A percentile compares a stretch with the other conserved stretches of the same genome.
These are phyloP conservation scores for Knoxia roxburghii DNA, from an alignment of 257 asterid species.

Conservation along the genomic window DNA sequence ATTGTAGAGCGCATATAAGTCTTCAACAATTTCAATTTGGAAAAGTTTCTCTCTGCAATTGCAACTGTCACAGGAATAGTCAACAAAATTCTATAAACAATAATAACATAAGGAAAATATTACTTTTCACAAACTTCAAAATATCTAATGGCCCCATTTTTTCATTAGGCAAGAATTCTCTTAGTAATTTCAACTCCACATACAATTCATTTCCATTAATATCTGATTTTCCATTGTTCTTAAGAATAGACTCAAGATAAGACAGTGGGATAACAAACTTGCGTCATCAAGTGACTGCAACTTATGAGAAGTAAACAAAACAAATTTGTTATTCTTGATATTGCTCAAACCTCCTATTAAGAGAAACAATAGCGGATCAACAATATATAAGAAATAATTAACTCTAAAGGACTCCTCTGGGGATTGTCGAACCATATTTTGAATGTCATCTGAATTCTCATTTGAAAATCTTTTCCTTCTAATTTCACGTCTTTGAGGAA, in stretches of 20 bases:
- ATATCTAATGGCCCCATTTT: too few relatives aligned
- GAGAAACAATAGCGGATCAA: neutral
- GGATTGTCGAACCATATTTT: neutral
- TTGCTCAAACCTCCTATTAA: neutral
- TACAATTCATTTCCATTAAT: neutral
- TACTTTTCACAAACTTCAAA: too few relatives aligned
- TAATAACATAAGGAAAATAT: neutral
- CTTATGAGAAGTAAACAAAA: neutral
- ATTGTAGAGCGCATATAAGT: too few relatives aligned
- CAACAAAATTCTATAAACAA: conserved; percentile 3
- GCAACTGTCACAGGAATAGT: neutral
- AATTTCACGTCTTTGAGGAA: neutral
- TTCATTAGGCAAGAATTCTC: neutral
- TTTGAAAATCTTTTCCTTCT: neutral
- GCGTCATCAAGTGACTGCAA: neutral
- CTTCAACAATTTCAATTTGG: too few relatives aligned
- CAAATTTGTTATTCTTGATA: neutral
- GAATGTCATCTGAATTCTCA: neutral
- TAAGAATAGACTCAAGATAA: too few relatives aligned
- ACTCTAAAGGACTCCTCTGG: neutral
- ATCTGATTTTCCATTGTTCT: too few relatives aligned
- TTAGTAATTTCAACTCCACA: neutral
- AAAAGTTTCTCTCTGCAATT: neutral
- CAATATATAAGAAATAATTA: neutral
- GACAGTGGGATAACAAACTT: neutral